Evolutionary conservation across 148 eudicot genomes (phyloP), one percentile per base, ranked within the genome.

Genomic region (Chenopodium album): DNA sequence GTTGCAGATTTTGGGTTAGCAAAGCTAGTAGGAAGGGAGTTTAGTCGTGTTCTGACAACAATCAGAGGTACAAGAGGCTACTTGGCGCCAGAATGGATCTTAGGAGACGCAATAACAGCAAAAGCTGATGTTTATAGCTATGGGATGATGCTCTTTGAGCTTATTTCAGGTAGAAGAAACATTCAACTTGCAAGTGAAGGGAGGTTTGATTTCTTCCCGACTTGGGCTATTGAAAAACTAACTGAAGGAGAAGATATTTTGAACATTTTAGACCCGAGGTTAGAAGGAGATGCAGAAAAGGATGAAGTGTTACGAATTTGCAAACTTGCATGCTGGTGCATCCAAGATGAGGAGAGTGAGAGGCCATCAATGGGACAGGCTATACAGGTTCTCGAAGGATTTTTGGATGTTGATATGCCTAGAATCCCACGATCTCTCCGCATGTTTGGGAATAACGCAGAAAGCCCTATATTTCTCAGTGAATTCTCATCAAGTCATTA

Each of bases 291-390:
- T 16, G 75, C 72, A 4, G 75, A 79, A 23, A 67, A 60, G 22
- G 81, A 79, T n/a, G 54, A 79, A 69, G 81, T 68, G 1, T 29
- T 50, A 64, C 88, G 84, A 76, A 62, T 91, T 9, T 88, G 94
- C 50, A 90, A 84, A 71, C 82, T 91, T 62, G 93, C 92, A 26
- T 88, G 94, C 78, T 93, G 97, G 97, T 91, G 97, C 74, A 89
- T 90, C 34, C 93, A 93, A 78, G 97, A 91, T 71, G 89, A 91
- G 31, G 97, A 91, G 81, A 79, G 77, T 50, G 64, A 68, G 7
- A 86, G 94, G 80, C 94, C 97, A 7, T 67, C 93, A 9, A 93
- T 91, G 93, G 89, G 97, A 17, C 94, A 87, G 65, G 88, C 92
- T 4, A 93, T 90, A 81, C 94, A 91, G 76, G 85, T 90, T 41